Evolutionary conservation across 129 eudicot species (phyloP).

Genomic region (Glebionis coronaria): DNA sequence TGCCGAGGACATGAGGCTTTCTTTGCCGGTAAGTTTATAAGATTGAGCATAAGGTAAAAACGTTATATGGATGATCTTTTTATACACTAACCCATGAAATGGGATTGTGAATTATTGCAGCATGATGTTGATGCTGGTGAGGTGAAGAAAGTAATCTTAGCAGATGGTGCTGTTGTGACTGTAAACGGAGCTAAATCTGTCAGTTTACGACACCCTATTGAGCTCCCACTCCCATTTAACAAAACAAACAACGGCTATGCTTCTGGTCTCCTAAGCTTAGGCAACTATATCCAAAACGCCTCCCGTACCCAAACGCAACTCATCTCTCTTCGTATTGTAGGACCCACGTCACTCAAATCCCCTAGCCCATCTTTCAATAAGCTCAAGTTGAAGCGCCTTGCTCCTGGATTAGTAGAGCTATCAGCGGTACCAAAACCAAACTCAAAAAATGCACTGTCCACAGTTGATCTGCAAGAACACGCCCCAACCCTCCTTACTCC

Average conservation of each 20-base stretch:
- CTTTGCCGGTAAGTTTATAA: constrained; percentile 67
- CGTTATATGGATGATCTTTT: too few relatives aligned
- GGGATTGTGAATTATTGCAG: constrained; percentile 31
- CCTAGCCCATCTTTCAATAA: constrained; percentile 67
- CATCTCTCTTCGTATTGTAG: constrained; percentile 91
- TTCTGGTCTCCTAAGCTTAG: constrained; percentile 70
- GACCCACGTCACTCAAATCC: constrained; percentile 90
- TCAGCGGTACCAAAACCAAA: constrained; percentile 65
- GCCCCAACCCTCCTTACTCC: constrained; percentile 75
- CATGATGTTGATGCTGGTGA: constrained; percentile 99
- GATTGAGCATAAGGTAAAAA: not conserved
- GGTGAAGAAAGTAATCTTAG: constrained; percentile 77
- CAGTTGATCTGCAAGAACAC: constrained; percentile 58
- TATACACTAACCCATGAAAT: too few relatives aligned
- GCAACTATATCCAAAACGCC: constrained; percentile 63
- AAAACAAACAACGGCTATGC: constrained; percentile 56
- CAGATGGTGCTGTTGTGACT: constrained; percentile 93
- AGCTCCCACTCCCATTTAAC: constrained; percentile 89
- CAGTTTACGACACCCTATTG: constrained; percentile 87
- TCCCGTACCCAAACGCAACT: constrained; percentile 61
- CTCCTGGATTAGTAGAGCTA: constrained; percentile 89
- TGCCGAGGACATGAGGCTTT: constrained; percentile 74
- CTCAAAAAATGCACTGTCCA: constrained; percentile 34
- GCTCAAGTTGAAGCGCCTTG: constrained; percentile 92
- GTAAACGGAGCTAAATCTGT: constrained; percentile 93